A percentile compares a stretch with the other conserved stretches of the same genome.
phyloP scores from a whole-genome alignment of 2,329 filamentous ascomycete genomes.

The Hypoxylon sp. region DNA sequence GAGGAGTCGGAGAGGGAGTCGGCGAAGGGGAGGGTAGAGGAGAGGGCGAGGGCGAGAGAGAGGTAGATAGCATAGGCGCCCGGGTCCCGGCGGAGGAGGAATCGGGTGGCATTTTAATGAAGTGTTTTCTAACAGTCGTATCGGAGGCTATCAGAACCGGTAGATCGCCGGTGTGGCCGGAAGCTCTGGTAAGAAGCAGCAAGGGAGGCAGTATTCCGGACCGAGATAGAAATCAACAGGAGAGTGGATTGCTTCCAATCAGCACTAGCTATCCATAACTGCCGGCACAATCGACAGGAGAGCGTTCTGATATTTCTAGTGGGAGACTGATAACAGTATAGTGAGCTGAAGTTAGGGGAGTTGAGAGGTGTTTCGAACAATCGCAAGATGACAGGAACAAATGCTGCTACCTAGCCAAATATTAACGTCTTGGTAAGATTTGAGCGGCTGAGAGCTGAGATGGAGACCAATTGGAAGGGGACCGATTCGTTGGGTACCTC shows the following conservation, averaged over 20 bases:
- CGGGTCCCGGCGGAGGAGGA: slow-evolving; percentile 56
- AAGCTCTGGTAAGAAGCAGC: slow-evolving; percentile 10
- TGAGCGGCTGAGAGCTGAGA: slow-evolving; percentile 35
- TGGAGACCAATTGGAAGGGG: slow-evolving; percentile 29
- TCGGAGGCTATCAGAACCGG: slow-evolving; percentile 10
- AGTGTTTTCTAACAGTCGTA: slow-evolving; percentile 2
- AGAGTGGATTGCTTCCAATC: slow-evolving; percentile 9
- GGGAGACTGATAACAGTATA: background rate
- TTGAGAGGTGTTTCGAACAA: background rate
- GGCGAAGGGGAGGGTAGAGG: slow-evolving; percentile 50
- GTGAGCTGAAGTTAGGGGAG: slow-evolving; percentile 1
- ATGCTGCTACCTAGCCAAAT: slow-evolving; percentile 26
- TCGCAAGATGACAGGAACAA: slow-evolving; percentile 14
- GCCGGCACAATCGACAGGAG: background rate
- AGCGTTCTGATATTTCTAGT: background rate
- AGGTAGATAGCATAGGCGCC: slow-evolving; percentile 56
- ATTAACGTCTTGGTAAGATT: slow-evolving; percentile 20
- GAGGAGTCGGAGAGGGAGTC: slow-evolving; percentile 48
- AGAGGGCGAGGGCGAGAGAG: slow-evolving; percentile 44
- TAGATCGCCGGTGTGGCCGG: slow-evolving; percentile 8
- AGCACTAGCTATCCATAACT: slow-evolving; percentile 33
- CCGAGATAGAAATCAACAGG: slow-evolving; percentile 12
- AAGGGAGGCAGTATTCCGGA: slow-evolving; percentile 7
- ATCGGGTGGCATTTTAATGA: slow-evolving; percentile 62
- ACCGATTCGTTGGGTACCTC: slow-evolving; percentile 19